A percentile compares a stretch with the other conserved stretches of the same genome.
These are phyloP conservation scores for Claviceps lovelessii DNA, from an alignment of 2,329 filamentous ascomycete species.

Conservation along the genomic window DNA sequence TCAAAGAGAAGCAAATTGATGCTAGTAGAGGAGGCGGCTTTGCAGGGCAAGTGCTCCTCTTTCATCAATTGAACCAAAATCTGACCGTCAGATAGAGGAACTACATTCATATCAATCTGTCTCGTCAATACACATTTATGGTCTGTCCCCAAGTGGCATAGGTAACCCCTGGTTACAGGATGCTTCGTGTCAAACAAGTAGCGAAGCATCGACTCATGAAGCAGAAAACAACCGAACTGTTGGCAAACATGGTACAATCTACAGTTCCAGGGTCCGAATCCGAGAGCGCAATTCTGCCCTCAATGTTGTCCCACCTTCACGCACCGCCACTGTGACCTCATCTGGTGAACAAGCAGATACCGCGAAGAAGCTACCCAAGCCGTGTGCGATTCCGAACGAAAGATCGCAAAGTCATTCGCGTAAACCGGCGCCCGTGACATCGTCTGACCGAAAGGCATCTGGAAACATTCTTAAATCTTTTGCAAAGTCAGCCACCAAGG, in stretches of 20 bases:
- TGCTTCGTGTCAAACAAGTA: background rate
- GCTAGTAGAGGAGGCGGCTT: slow-evolving; percentile 56
- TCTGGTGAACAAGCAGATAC: slow-evolving; percentile 7
- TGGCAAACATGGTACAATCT: slow-evolving; percentile 1
- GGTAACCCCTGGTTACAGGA: slow-evolving; percentile 1
- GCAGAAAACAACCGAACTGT: background rate
- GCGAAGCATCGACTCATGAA: background rate
- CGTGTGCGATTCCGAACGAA: slow-evolving; percentile 11
- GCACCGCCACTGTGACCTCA: background rate
- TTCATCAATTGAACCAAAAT: background rate
- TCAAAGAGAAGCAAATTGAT: slow-evolving; percentile 33
- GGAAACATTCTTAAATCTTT: slow-evolving; percentile 65
- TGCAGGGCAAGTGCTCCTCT: slow-evolving; percentile 41
- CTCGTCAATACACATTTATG: slow-evolving; percentile 74
- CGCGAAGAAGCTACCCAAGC: slow-evolving; percentile 18
- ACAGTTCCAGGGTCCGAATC: slow-evolving; percentile 1
- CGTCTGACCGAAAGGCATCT: slow-evolving; percentile 43
- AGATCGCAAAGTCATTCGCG: slow-evolving; percentile 7
- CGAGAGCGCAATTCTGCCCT: slow-evolving; percentile 4
- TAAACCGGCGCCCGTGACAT: slow-evolving; percentile 4
- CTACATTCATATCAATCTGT: slow-evolving; percentile 59
- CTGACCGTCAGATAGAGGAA: slow-evolving; percentile 33
- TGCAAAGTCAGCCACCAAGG: slow-evolving; percentile 40
- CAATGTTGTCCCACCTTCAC: background rate
- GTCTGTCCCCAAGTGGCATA: slow-evolving; percentile 28